These are phyloP conservation scores for Phytomonas sp. DNA, from an alignment of 208 protist genomes.

Conservation along the genomic window DNA sequence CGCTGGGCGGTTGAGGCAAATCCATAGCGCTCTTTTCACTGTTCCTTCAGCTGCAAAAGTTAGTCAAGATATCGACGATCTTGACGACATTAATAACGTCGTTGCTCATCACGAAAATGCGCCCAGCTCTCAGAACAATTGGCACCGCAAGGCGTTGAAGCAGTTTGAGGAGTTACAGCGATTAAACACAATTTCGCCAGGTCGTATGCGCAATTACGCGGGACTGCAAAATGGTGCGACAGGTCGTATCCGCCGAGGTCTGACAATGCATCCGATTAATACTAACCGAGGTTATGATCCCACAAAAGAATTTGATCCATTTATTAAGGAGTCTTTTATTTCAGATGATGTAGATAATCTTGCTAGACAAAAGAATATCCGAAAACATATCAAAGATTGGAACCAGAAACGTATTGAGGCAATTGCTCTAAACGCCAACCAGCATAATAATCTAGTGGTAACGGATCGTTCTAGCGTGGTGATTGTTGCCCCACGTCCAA, in stretches of 20 bases:
- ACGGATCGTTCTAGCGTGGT: constrained; percentile 33
- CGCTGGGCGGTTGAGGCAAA: too few relatives aligned
- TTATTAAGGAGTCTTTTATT: not conserved
- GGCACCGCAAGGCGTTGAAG: constrained; percentile 36
- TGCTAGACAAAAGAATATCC: not conserved
- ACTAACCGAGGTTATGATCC: not conserved
- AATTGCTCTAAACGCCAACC: not conserved
- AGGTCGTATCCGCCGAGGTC: not conserved
- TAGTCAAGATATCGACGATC: not conserved
- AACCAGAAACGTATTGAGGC: not conserved
- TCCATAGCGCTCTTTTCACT: too few relatives aligned
- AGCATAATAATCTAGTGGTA: constrained; percentile 24
- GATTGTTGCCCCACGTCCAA: constrained; percentile 30
- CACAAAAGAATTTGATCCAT: not conserved
- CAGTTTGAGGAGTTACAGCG: constrained; percentile 65
- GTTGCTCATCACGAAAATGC: not conserved
- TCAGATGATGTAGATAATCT: not conserved
- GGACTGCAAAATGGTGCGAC: not conserved
- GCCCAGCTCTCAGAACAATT: constrained; percentile 21
- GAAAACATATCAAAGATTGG: not conserved
- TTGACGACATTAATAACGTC: not conserved
- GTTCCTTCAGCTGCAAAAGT: not conserved
- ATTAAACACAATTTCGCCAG: constrained; percentile 32
- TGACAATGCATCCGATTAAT: not conserved
- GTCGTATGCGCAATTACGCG: not conserved